A percentile compares a stretch with the other conserved stretches of the same genome.
Evolutionary conservation across 495 filamentous ascomycete species (phyloP).

Genomic region (Filosporella fistucella): DNA sequence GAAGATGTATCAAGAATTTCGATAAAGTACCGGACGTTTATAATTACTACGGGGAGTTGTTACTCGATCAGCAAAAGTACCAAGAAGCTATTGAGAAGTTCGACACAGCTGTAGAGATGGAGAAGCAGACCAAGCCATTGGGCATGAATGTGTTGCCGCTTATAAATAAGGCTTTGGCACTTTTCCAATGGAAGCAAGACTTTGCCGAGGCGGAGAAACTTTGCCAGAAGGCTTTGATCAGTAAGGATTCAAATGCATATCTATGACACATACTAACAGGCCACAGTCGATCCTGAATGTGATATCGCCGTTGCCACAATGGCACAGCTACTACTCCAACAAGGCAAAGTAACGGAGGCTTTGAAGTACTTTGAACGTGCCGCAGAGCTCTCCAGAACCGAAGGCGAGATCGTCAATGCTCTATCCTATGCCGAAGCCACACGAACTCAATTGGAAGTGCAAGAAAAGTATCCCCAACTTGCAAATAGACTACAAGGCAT

Average conservation of each 20-base stretch:
- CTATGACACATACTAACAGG: slow-evolving; percentile 4
- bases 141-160: slow-evolving; percentile 96
- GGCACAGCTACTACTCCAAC: slow-evolving; percentile 96
- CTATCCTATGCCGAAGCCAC: slow-evolving; percentile 97
- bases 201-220: slow-evolving; percentile 92
- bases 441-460: slow-evolving; percentile 92
- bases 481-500: slow-evolving; percentile 77
- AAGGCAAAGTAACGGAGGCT: slow-evolving; percentile 93
- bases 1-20: slow-evolving; percentile 97
- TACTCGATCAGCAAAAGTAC: slow-evolving; percentile 94
- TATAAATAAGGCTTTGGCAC: slow-evolving; percentile 95
- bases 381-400: slow-evolving; percentile 90
- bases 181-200: slow-evolving; percentile 98
- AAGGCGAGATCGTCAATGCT: slow-evolving; percentile 93
- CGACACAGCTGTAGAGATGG: slow-evolving; percentile 95
- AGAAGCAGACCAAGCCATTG: slow-evolving; percentile 86
- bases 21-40: slow-evolving; percentile 95
- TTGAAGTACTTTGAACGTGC: slow-evolving; percentile 97
- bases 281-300: slow-evolving; percentile 93
- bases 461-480: slow-evolving; percentile 96
- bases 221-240: slow-evolving; percentile 95
- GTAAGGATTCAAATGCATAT: slow-evolving; percentile 52
- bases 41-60: slow-evolving; percentile 99
- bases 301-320: slow-evolving; percentile 99
- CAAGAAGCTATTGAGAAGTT: slow-evolving; percentile 97